Evolutionary conservation across 73 alveolate species (phyloP).

Genomic region (Durusdinium trenchii): DNA sequence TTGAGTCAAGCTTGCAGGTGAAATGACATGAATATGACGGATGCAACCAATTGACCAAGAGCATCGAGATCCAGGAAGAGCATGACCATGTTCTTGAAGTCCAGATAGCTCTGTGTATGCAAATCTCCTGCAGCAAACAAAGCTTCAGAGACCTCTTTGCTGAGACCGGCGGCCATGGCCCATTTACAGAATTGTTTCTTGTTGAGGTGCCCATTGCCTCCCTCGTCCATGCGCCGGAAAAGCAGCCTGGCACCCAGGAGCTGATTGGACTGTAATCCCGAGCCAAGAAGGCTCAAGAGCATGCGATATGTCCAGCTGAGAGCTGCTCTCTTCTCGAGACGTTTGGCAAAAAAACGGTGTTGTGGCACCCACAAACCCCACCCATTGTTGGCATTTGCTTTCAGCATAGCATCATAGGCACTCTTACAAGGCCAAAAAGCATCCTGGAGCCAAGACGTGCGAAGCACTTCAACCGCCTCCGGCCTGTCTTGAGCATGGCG

Average conservation of each 20-base stretch:
- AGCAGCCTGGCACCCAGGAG: conserved; percentile 81
- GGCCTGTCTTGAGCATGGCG: conserved; percentile 71
- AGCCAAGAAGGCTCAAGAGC: conserved; percentile 72
- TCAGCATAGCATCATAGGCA: conserved; percentile 89
- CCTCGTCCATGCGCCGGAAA: conserved; percentile 80
- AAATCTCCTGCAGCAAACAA: conserved; percentile 76
- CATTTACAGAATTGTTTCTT: conserved; percentile 78
- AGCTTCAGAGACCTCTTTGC: conserved; percentile 42
- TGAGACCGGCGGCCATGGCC: conserved; percentile 50
- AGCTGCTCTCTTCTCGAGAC: conserved; percentile 48
- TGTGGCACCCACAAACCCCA: conserved; percentile 89
- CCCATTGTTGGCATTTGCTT: conserved; percentile 74
- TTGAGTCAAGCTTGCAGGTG: no score
- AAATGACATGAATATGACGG: no score
- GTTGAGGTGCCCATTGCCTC: conserved; percentile 82
- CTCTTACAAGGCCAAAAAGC: conserved; percentile 80
- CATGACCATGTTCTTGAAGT: conserved; percentile 79
- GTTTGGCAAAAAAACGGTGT: conserved; percentile 33
- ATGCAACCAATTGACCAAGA: conserved; percentile 9
- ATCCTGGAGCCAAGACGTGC: conserved; percentile 70
- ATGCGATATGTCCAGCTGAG: conserved; percentile 79
- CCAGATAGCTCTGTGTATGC: conserved; percentile 76
- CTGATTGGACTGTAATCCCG: conserved; percentile 43
- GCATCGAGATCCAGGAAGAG: conserved; percentile 81
- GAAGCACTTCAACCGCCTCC: conserved; percentile 56